phyloP scores from a whole-genome alignment of 768 basidiomycete genomes.

The Megacollybia marginata region DNA sequence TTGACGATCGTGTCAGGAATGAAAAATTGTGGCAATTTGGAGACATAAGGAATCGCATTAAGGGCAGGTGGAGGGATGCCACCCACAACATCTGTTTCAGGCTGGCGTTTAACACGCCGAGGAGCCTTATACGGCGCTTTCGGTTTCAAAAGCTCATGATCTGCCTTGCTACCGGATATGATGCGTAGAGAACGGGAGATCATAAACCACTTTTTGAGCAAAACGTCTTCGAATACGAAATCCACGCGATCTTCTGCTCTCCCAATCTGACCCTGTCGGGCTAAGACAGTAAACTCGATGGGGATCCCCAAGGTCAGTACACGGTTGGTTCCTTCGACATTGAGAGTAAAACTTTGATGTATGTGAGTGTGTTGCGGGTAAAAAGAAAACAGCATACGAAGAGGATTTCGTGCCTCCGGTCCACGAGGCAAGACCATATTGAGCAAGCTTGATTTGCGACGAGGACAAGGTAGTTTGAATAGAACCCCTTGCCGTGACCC shows the following conservation, averaged over 20 bases:
- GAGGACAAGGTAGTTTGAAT: constrained; percentile 3
- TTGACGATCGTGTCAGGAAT: constrained; percentile 24
- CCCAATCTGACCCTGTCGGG: constrained; percentile 31
- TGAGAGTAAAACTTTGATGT: neutral
- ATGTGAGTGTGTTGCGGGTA: too few relatives aligned
- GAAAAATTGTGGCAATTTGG: constrained; percentile 22
- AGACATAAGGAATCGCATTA: constrained; percentile 28
- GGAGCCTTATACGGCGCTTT: constrained; percentile 33
- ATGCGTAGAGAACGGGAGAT: constrained; percentile 39
- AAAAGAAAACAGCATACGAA: too few relatives aligned
- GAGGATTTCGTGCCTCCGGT: too few relatives aligned
- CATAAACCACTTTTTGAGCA: constrained; percentile 28
- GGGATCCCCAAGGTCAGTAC: constrained; percentile 10
- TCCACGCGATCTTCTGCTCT: constrained; percentile 41
- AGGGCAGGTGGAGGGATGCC: constrained; percentile 31
- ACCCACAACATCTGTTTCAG: constrained; percentile 16
- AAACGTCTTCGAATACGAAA: constrained; percentile 33
- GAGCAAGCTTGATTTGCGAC: neutral
- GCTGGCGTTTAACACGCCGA: constrained; percentile 6
- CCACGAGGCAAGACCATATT: too few relatives aligned
- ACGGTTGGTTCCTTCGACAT: neutral
- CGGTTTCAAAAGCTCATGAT: constrained; percentile 41
- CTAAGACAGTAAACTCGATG: constrained; percentile 19
- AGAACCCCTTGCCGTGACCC: constrained; percentile 3
- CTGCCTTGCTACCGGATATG: constrained; percentile 40